Conservation (phyloP, 1,139 yeast genomes). For the Saccharomycopsis crataegensis region DNA sequence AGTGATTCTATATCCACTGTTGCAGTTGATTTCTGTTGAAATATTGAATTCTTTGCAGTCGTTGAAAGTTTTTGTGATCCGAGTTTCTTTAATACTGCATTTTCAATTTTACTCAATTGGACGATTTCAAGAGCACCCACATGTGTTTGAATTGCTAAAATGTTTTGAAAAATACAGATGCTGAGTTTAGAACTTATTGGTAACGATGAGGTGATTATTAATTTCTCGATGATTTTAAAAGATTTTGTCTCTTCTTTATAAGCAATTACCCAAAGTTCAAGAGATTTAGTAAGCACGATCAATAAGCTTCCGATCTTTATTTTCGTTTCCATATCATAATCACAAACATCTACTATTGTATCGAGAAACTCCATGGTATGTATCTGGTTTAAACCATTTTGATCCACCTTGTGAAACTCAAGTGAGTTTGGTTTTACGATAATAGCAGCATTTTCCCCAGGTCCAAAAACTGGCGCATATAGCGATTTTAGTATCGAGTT, state of each 20-base stretch:
- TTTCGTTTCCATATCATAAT: neutral
- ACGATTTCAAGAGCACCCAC: neutral
- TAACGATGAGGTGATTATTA: neutral
- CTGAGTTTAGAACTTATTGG: neutral
- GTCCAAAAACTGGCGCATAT: neutral
- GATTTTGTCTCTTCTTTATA: neutral
- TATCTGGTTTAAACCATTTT: neutral
- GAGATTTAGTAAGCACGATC: slow-evolving; percentile 3
- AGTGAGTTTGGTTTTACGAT: slow-evolving; percentile 4
- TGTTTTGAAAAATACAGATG: neutral
- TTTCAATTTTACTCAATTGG: neutral
- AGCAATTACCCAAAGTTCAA: neutral
- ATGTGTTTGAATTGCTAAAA: slow-evolving; percentile 4
- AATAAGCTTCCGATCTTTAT: neutral
- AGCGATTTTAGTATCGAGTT: slow-evolving; percentile 1
- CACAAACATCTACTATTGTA: neutral
- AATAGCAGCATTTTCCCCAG: neutral
- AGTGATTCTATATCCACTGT: neutral
- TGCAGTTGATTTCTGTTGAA: neutral
- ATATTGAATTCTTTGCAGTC: neutral
- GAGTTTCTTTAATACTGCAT: neutral
- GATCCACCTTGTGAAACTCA: neutral
- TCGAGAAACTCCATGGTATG: neutral
- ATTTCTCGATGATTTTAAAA: neutral
- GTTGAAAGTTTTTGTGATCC: neutral